phyloP scores from a whole-genome alignment of 768 basidiomycete species.

The Leccinum truebloodii region DNA sequence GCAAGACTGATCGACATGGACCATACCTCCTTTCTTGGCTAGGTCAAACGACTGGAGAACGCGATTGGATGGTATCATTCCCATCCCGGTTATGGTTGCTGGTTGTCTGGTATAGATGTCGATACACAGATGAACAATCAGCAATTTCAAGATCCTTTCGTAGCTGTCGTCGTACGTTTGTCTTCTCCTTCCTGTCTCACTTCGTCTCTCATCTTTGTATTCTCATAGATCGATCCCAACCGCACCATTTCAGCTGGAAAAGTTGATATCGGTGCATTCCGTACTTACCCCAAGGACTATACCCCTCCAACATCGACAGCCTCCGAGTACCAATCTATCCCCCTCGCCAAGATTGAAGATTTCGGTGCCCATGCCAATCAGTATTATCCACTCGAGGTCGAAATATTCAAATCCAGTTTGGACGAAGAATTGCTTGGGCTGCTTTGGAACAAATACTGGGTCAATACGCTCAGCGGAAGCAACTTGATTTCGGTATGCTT shows the following conservation, averaged over 20 bases:
- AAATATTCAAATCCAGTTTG: slow-evolving; percentile 90
- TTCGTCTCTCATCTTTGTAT: background rate
- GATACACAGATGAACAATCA: slow-evolving; percentile 96
- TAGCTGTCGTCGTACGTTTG: slow-evolving; percentile 86
- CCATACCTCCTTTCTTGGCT: slow-evolving; percentile 2
- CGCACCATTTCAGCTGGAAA: slow-evolving; percentile 97
- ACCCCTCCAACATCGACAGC: slow-evolving; percentile 70
- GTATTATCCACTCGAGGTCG: slow-evolving; percentile 93
- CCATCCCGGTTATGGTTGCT: slow-evolving; percentile 98
- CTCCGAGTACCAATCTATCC: slow-evolving; percentile 95
- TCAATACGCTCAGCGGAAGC: slow-evolving; percentile 92
- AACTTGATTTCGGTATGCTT: slow-evolving; percentile 81
- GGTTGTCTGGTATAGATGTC: slow-evolving; percentile 98
- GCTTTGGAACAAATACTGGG: slow-evolving; percentile 99
- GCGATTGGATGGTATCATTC: slow-evolving; percentile 98
- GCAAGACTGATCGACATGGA: background rate
- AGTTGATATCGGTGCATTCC: slow-evolving; percentile 98
- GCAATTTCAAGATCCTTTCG: slow-evolving; percentile 92
- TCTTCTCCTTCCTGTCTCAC: background rate
- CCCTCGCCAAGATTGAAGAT: slow-evolving; percentile 96
- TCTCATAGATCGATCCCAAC: slow-evolving; percentile 88
- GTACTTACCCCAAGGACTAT: slow-evolving; percentile 96
- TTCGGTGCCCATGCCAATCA: slow-evolving; percentile 98
- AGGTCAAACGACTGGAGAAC: slow-evolving; percentile 86
- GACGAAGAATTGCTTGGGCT: slow-evolving; percentile 87